phyloP scores from a whole-genome alignment of 2,329 filamentous ascomycete genomes.

The Thermoascus crustaceus region DNA sequence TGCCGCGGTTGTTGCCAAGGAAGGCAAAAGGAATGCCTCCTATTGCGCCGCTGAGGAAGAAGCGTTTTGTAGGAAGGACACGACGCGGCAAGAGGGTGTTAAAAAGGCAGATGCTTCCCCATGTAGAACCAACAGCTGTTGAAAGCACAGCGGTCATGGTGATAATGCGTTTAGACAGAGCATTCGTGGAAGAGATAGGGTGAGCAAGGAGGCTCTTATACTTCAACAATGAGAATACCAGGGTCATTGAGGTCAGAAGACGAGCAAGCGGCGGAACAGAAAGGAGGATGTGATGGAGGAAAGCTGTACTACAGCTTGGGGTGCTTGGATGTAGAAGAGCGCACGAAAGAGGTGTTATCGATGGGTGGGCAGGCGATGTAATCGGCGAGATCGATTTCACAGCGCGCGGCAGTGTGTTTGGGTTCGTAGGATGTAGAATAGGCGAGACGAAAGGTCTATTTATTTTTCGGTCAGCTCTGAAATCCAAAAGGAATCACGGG shows the following conservation, averaged over 20 bases:
- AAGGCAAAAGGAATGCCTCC: constrained; percentile 75
- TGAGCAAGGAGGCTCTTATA: constrained; percentile 60
- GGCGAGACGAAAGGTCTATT: constrained; percentile 68
- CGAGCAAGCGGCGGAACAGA: constrained; percentile 72
- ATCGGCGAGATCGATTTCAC: constrained; percentile 67
- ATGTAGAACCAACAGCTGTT: constrained; percentile 74
- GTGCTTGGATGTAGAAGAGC: constrained; percentile 80
- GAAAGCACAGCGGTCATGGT: constrained; percentile 70
- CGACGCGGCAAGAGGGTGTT: constrained; percentile 67
- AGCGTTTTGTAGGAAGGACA: constrained; percentile 71
- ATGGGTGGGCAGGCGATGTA: constrained; percentile 75
- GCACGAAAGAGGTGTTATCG: constrained; percentile 78
- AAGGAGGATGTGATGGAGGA: constrained; percentile 76
- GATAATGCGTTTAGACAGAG: constrained; percentile 60
- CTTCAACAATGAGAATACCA: constrained; percentile 57
- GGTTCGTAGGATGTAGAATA: constrained; percentile 69
- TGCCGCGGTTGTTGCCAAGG: constrained; percentile 46
- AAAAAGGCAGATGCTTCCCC: constrained; percentile 86
- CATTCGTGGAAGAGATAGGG: constrained; percentile 60
- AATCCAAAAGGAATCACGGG: background rate
- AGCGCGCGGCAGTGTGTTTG: constrained; percentile 49
- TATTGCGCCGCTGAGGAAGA: constrained; percentile 80
- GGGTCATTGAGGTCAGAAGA: constrained; percentile 60
- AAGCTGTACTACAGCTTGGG: constrained; percentile 80
- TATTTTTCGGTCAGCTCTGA: constrained; percentile 3